Evolutionary conservation across 83 land plant species (phyloP), one percentile per base, ranked within the genome.

Genomic region (Larix sibirica): DNA sequence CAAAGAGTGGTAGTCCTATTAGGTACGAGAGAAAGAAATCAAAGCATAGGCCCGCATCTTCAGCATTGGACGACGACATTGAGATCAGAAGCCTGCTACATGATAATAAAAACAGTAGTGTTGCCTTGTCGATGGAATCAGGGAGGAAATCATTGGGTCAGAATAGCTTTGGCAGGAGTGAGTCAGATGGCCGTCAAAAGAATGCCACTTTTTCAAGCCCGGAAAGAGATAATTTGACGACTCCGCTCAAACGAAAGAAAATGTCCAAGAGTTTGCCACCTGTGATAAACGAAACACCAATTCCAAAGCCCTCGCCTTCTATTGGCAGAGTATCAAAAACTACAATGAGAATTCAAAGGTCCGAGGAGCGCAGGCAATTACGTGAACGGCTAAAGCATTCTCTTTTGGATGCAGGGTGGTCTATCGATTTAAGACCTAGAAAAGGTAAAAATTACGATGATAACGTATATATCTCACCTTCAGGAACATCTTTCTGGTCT

Each of bases 401-500:
- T 21, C 90, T 94, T 59, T 6, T 86, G 65, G 73, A 67, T 31
- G 93, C 90, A 20, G 97, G 95, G 14, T 92, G 95, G 95, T 91
- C 42, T 20, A 88, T 95, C 68, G 91, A 95, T 3, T 78, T 85
- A 69, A 80, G 90, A 78, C 95, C 91, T 3, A 89, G 97, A 79
- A 82, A 5, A 54, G 80, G 80, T 21, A 92, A 79, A 77, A 83
- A 83, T 9, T 95, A 92, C 79, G 74, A 77, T 1, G 97, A 92
- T 83, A 73, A 86, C 60, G 92, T 95, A 16, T 95, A 95, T 82
- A 85, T 91, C 7, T 88, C 85, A 74, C 95, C 93, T 26, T 9
- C 76, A 67, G 95, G 97, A 77, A 83, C 83, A 13, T 85, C 81
- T 33, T 89, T 85, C 79, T 95, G 95, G 97, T 95, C 97, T 14